These are phyloP conservation scores for Periconia macrospinosa DNA, from an alignment of 2,329 filamentous ascomycete genomes.

Conservation along the genomic window DNA sequence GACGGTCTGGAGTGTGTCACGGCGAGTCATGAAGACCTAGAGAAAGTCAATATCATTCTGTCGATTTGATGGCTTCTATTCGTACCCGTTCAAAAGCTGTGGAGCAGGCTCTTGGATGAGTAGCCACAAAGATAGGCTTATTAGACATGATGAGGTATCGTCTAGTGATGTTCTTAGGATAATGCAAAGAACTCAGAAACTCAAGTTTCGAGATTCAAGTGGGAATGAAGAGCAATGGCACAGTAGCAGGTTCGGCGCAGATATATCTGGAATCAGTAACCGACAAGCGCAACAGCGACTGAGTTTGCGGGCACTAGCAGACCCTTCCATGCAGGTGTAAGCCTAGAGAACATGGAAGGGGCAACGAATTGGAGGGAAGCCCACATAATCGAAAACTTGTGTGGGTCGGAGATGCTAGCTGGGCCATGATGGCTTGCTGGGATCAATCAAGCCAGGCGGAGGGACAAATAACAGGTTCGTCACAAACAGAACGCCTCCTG, in stretches of 20 bases:
- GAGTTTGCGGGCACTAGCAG: conserved; percentile 24
- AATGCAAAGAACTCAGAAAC: conserved; percentile 12
- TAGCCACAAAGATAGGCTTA: conserved; percentile 88
- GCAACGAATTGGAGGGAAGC: conserved; percentile 17
- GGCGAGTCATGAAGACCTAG: conserved; percentile 89
- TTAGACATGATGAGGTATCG: conserved; percentile 61
- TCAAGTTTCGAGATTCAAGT: conserved; percentile 27
- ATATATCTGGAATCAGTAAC: conserved; percentile 31
- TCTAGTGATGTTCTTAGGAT: conserved; percentile 8
- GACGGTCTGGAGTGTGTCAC: conserved; percentile 76
- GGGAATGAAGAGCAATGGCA: conserved; percentile 1
- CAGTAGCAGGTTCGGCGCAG: conserved; percentile 18
- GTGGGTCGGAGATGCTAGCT: conserved; percentile 7
- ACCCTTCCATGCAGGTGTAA: conserved; percentile 17
- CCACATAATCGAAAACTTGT: conserved; percentile 24
- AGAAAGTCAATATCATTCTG: neutral
- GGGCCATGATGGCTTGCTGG: conserved; percentile 5
- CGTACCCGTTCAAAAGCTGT: conserved; percentile 93
- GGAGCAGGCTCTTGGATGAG: conserved; percentile 92
- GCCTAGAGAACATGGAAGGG: conserved; percentile 6
- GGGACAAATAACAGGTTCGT: too few species aligned
- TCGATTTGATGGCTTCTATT: conserved; percentile 3
- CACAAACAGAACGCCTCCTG: too few species aligned
- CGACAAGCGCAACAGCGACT: conserved; percentile 19
- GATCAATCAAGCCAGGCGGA: conserved; percentile 10